Evolutionary conservation across 225 moss, liverwort and hornwort species (phyloP).

Genomic region (Sphagnum tenellum): DNA sequence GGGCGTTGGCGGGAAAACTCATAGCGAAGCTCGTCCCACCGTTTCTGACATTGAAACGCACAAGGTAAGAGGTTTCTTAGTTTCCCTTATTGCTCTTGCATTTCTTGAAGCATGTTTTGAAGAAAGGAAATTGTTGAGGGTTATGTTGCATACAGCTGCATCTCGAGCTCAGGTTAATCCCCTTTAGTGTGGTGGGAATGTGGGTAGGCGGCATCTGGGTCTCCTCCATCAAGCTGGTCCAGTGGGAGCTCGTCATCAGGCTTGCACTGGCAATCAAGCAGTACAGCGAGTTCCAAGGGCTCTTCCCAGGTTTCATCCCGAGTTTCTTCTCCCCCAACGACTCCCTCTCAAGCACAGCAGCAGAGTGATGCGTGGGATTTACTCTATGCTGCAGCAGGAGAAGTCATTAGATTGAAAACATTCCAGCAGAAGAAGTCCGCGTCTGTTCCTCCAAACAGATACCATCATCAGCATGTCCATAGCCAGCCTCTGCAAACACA

Average conservation of each 20-base stretch:
- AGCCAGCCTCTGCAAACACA: slow-evolving; percentile 1
- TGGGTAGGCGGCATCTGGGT: slow-evolving; percentile 14
- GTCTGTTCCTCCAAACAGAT: background rate
- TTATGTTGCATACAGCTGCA: background rate
- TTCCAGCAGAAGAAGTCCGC: slow-evolving; percentile 20
- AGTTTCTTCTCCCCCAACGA: slow-evolving; percentile 59
- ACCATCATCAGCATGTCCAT: background rate
- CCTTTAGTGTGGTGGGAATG: background rate
- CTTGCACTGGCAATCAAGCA: slow-evolving; percentile 23
- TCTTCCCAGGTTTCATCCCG: slow-evolving; percentile 34
- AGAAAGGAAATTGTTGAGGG: slow-evolving; percentile 7
- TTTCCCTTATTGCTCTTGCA: background rate
- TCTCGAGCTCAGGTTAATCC: background rate
- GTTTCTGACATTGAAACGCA: slow-evolving; percentile 1
- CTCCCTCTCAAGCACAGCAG: slow-evolving; percentile 23
- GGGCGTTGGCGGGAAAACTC: too few relatives aligned
- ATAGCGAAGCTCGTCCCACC: too few relatives aligned
- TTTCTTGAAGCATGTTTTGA: background rate
- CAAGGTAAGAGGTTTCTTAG: slow-evolving; percentile 10
- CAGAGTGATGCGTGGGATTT: slow-evolving; percentile 59
- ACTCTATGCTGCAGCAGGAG: slow-evolving; percentile 62
- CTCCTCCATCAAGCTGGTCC: slow-evolving; percentile 48
- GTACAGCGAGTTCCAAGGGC: slow-evolving; percentile 47
- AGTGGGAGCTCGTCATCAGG: slow-evolving; percentile 28
- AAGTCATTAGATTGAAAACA: slow-evolving; percentile 44